A percentile compares a stretch with the other conserved stretches of the same genome.
Evolutionary conservation across 2,329 filamentous ascomycete genomes (phyloP).

Genomic region (Penicillium sp.): DNA sequence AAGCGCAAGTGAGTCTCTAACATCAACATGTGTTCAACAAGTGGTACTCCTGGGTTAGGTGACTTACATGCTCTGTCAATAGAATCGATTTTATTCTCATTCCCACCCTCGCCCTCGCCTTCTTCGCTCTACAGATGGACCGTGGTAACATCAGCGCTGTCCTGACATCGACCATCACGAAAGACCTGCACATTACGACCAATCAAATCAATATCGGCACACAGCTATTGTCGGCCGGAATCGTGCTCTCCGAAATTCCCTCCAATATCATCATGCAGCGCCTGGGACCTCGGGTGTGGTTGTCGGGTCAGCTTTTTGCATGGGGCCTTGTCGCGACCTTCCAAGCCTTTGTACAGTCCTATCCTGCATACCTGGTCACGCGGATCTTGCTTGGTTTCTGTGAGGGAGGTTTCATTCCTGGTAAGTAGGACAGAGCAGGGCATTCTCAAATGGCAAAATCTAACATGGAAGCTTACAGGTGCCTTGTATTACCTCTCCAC

Average conservation of each 20-base stretch:
- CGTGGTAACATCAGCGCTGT: conserved; percentile 54
- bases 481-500: conserved; percentile 53
- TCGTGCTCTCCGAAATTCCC: conserved; percentile 55
- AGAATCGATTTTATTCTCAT: conserved; percentile 38
- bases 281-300: conserved; percentile 58
- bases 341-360: conserved; percentile 56
- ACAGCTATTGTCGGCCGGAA: conserved; percentile 56
- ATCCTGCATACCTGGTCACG: conserved; percentile 54
- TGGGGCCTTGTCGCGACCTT: conserved; percentile 60
- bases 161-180: conserved; percentile 57
- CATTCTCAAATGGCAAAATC: background rate
- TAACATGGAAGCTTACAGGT: conserved; percentile 18
- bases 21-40: background rate
- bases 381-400: conserved; percentile 58
- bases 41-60: background rate
- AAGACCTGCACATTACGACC: conserved; percentile 55
- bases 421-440: conserved; percentile 31
- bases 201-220: conserved; percentile 61
- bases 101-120: conserved; percentile 36
- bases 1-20: conserved; percentile 30
- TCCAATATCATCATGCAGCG: conserved; percentile 58
- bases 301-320: conserved; percentile 58
- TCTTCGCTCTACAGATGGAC: conserved; percentile 38
- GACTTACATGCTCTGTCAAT: background rate
- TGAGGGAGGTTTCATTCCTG: conserved; percentile 61